A percentile compares a stretch with the other conserved stretches of the same genome.
phyloP scores from a whole-genome alignment of 192 early-diverging fungal genomes.

The Haplosporangium gracile region DNA sequence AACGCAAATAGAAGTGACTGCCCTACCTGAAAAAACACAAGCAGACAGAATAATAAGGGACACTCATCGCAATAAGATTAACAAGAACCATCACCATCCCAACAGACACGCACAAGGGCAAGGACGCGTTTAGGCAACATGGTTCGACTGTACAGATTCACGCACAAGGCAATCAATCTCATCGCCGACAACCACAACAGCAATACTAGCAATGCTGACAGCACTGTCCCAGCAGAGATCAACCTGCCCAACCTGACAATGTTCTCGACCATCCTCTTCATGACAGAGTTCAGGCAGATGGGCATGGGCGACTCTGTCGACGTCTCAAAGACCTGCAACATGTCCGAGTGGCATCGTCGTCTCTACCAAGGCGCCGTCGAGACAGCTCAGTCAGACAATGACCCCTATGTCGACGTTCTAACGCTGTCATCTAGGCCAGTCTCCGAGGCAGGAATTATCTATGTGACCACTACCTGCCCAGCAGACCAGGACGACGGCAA shows the following conservation, averaged over 20 bases:
- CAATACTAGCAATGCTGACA: background rate
- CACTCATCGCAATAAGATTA: background rate
- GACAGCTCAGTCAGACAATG: background rate
- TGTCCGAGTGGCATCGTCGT: slow-evolving; percentile 53
- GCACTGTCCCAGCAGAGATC: slow-evolving; percentile 19
- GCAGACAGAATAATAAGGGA: background rate
- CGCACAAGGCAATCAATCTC: slow-evolving; percentile 24
- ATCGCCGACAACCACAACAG: background rate
- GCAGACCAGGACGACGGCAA: background rate
- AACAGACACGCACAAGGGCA: background rate
- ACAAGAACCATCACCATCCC: background rate
- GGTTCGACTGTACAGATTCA: slow-evolving; percentile 40
- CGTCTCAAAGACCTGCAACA: slow-evolving; percentile 51
- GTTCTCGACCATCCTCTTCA: slow-evolving; percentile 52
- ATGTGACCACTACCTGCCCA: slow-evolving; percentile 17
- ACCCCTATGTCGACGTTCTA: slow-evolving; percentile 31
- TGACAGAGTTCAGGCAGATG: slow-evolving; percentile 31
- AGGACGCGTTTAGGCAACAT: slow-evolving; percentile 7
- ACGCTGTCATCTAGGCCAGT: slow-evolving; percentile 14
- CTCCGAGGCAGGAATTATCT: slow-evolving; percentile 39
- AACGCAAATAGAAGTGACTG: background rate
- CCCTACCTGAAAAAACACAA: background rate
- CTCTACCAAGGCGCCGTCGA: slow-evolving; percentile 24
- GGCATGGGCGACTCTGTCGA: slow-evolving; percentile 44
- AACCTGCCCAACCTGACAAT: slow-evolving; percentile 38